Conservation (phyloP, 257 asterid species). For the Ehretia macrophylla region DNA sequence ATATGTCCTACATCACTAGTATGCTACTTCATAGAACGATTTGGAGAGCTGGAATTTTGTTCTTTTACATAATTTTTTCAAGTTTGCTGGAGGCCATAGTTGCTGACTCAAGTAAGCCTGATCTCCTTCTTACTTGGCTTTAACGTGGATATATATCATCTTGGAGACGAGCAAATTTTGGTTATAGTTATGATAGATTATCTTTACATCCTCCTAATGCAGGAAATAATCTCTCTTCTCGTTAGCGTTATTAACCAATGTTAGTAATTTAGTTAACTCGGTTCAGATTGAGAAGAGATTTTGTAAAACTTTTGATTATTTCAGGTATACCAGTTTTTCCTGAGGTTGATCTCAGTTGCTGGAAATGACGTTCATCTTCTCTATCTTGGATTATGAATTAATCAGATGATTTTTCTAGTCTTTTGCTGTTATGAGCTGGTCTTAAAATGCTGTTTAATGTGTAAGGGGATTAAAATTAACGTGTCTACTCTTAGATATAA, state of each 20-base stretch:
- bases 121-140: conserved; percentile 13
- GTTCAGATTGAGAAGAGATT: conserved; percentile 29
- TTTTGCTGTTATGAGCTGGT: no score
- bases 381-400: no score
- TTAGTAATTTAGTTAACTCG: conserved; percentile 10
- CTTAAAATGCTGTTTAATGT: no score
- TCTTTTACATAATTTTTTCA: background rate
- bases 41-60: background rate
- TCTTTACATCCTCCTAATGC: background rate
- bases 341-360: conserved; percentile 25
- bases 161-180: conserved; percentile 30
- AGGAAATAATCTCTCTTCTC: conserved; percentile 43
- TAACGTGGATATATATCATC: conserved; percentile 13
- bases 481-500: no score
- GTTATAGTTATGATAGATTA: conserved; percentile 14
- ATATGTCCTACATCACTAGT: conserved; percentile 45
- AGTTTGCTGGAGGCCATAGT: conserved; percentile 12
- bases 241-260: conserved; percentile 16
- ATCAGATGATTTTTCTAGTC: no score
- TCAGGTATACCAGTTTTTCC: conserved; percentile 25
- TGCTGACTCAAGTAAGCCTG: background rate
- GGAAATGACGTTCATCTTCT: background rate
- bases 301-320: conserved; percentile 20
- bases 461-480: no score
- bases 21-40: conserved; percentile 25